phyloP scores from a whole-genome alignment of 352 stramenopile species.

The Phytophthora fragariae region DNA sequence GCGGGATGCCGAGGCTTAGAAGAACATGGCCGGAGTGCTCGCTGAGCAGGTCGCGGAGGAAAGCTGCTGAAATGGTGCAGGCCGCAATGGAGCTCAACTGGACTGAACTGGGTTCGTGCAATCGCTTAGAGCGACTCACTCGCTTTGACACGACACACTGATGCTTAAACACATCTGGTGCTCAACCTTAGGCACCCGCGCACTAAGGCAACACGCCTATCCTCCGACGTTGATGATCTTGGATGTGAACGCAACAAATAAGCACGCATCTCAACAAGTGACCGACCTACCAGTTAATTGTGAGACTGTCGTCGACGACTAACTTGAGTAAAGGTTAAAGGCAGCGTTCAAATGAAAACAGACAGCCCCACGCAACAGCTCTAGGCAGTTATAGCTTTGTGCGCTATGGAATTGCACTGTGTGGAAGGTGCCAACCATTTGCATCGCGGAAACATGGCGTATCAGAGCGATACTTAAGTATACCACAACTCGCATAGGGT shows the following conservation, averaged over 20 bases:
- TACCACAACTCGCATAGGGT: not conserved
- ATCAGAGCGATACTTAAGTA: not conserved
- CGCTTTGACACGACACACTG: not conserved
- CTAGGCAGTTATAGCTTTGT: not conserved
- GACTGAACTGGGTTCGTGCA: slow-evolving; percentile 17
- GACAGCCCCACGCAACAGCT: not conserved
- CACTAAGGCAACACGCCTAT: not conserved
- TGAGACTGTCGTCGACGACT: not conserved
- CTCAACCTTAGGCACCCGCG: not conserved
- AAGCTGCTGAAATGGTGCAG: not conserved
- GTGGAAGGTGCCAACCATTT: not conserved
- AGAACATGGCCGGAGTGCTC: not conserved
- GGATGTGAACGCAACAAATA: not conserved
- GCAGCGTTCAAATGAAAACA: not conserved
- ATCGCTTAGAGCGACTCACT: not conserved
- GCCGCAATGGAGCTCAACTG: slow-evolving; percentile 5
- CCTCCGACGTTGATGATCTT: not conserved
- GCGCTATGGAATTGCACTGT: not conserved
- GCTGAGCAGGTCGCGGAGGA: not conserved
- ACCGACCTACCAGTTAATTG: not conserved
- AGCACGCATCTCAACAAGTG: not conserved
- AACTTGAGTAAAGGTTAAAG: not conserved
- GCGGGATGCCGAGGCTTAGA: not conserved
- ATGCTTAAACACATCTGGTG: not conserved
- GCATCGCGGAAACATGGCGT: not conserved